Percentiles rank a stretch among this genome's conserved stretches.
Evolutionary conservation across 2,329 filamentous ascomycete genomes (phyloP).

Genomic region (Talaromyces sp.): DNA sequence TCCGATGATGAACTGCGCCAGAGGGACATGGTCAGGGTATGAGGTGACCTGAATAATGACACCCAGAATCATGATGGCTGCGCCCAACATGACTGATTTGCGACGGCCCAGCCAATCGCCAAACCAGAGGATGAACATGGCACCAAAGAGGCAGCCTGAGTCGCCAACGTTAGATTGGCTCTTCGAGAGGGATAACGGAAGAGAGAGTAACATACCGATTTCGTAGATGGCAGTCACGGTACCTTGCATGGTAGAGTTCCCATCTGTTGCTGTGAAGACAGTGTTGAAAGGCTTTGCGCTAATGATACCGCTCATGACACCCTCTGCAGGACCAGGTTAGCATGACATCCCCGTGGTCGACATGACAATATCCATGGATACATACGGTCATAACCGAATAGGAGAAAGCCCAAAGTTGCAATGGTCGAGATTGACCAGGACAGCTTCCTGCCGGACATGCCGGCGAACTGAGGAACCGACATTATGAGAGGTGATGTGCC

Average conservation of each 20-base stretch:
- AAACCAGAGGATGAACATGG: constrained; percentile 32
- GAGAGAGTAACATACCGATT: constrained; percentile 28
- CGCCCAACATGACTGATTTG: constrained; percentile 52
- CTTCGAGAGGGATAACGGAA: too few species aligned
- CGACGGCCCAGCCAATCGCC: constrained; percentile 36
- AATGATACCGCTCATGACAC: constrained; percentile 53
- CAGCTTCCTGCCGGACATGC: constrained; percentile 11
- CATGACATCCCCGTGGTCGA: not conserved
- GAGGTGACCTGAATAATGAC: constrained; percentile 36
- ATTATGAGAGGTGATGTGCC: not conserved
- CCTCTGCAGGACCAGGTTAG: constrained; percentile 10
- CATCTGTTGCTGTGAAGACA: constrained; percentile 42
- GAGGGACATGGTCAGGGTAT: constrained; percentile 29
- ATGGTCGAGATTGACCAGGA: constrained; percentile 13
- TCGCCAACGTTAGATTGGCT: not conserved
- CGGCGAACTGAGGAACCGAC: not conserved
- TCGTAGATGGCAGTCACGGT: constrained; percentile 49
- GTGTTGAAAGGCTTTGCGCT: constrained; percentile 47
- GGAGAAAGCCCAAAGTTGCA: constrained; percentile 54
- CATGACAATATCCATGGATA: constrained; percentile 24
- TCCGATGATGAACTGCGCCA: constrained; percentile 50
- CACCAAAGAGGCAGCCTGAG: constrained; percentile 33
- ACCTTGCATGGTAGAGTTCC: constrained; percentile 43
- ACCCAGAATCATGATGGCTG: constrained; percentile 46
- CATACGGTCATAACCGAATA: constrained; percentile 51